Base-by-base conservation (phyloP, 2,329 filamentous ascomycete genomes). In the Fusarium mundagurra region DNA sequence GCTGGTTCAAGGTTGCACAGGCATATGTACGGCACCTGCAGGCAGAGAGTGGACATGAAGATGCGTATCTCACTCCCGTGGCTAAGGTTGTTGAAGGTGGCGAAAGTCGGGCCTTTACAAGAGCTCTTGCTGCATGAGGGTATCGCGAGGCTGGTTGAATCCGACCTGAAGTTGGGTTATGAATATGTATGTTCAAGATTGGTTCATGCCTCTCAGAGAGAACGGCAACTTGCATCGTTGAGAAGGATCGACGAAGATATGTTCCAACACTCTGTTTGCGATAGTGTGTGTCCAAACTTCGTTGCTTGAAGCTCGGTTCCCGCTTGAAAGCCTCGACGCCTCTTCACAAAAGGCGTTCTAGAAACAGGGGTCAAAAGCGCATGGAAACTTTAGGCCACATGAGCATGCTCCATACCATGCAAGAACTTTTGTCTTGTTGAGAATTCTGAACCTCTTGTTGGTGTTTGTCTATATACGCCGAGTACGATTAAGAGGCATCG, bases 1-100 rank as follows among this genome's bases (percentile, higher is more conserved):
- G 84, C 79, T 93, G 91, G 91, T 80, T 91, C 51, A 85, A 84
- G 66, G 86, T 90, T 9, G 87, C 88, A n/a, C 87, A 91, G 81
- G 83, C 84, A 10, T 91, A 91, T 72, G 78, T 89, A 55, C 82
- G 83, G 17, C 83, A 83, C 38, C 79, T 88, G 58, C 81, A 83
- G 67, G 76, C 72, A 10, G 64, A 69, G 29, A 78, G 80, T 7
- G 78, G 80, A 5, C 78, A 80, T 22, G 72, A 78, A 29, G 81
- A 83, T 29, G 80, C 83, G 13, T 81, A 86, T 74, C 79, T 87
- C 55, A 86, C 84, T 13, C 88, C 88, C 2, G 81, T 92, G 48
- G 89, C 87, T 12, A 90, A 90, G 78, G 89, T 91, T 22, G 82
- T 83, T 0, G 85, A 92, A 67, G 89, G 89, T 0, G 84, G 83